Evolutionary conservation across 2,329 filamentous ascomycete genomes (phyloP), one percentile per base, ranked within the genome.

Genomic region (Fulvia fulva): DNA sequence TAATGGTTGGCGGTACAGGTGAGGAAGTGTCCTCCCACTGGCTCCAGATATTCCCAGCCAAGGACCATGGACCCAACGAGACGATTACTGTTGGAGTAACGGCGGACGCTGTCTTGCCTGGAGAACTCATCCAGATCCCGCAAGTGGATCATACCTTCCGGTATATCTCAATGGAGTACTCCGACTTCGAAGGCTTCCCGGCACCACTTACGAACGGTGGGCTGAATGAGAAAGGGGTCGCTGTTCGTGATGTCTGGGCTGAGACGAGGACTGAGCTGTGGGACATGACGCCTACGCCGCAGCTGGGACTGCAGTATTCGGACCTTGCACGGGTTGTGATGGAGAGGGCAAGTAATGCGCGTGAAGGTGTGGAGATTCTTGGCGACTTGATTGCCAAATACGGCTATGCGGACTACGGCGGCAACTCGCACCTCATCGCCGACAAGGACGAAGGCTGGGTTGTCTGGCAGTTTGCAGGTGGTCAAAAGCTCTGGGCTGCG

Each of bases 21-120:
- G 78, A 80, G 59, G 77, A 80, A 61, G 76, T 79, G 0, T 80
- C 77, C 0, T 76, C 73, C 8, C 77, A 79, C 58, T 79, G 77
- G 76, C 74, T 79, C 23, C 74, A 79, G 56, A 67, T 80, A 30
- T 79, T 79, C 49, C 70, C 76, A 0, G 76, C 75, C 1, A 67
- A 65, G 30, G 72, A 78, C 47, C 70, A 79, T 52, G 63, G 71
- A 1, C 44, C 74, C 0, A 78, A 79, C 51, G 74, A 72, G 0
- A 78, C 75, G 0, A 72, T 79, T 52, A 73, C 69, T 46, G 75
- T 77, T 8, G 76, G 76, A n/a, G 75, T 77, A 6, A 77, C 76
- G 5, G 59, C 71, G 54, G 70, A 73, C 53, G 75, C 76, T 22
- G 65, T 66, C 25, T 68, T 76, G 53, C 74, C 74, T 1, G 72